Percentiles rank a stretch among this genome's conserved stretches.
Evolutionary conservation across 2,329 filamentous ascomycete species (phyloP).

Genomic region (Aspergillus sergii): DNA sequence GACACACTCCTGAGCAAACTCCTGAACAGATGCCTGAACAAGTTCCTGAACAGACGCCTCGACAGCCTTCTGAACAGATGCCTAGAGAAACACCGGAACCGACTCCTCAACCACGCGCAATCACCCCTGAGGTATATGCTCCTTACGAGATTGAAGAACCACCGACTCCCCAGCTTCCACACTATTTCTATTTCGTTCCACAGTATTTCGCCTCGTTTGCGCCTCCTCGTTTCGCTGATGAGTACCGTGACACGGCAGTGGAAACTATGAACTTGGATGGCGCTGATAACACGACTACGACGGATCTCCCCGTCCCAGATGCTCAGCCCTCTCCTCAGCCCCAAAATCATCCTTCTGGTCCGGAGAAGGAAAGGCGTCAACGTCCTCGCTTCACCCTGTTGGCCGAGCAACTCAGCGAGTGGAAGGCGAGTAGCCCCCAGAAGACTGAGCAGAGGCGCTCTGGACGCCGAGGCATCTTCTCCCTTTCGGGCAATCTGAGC

Average conservation of each 20-base stretch:
- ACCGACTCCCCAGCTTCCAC: constrained; percentile 16
- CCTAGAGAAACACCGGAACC: background rate
- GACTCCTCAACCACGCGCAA: background rate
- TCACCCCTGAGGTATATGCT: constrained; percentile 15
- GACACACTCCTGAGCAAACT: background rate
- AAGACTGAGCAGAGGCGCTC: constrained; percentile 30
- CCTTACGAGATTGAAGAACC: constrained; percentile 26
- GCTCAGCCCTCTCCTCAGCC: background rate
- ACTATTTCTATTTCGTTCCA: background rate
- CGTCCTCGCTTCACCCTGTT: constrained; percentile 66
- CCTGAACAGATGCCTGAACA: background rate
- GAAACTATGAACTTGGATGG: background rate
- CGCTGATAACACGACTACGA: background rate
- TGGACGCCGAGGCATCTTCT: constrained; percentile 39
- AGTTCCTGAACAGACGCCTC: background rate
- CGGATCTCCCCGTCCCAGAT: background rate
- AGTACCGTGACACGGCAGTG: constrained; percentile 3
- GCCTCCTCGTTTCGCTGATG: background rate
- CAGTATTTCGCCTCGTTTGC: background rate
- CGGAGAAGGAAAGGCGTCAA: constrained; percentile 19
- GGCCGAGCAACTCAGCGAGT: constrained; percentile 62
- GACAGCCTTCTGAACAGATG: background rate
- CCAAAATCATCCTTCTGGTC: background rate
- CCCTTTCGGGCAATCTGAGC: constrained; percentile 32
- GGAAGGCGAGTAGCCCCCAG: constrained; percentile 64